Evolutionary conservation across 805 yeast genomes (phyloP).

Genomic region (Zygosaccharomyces bisporus): DNA sequence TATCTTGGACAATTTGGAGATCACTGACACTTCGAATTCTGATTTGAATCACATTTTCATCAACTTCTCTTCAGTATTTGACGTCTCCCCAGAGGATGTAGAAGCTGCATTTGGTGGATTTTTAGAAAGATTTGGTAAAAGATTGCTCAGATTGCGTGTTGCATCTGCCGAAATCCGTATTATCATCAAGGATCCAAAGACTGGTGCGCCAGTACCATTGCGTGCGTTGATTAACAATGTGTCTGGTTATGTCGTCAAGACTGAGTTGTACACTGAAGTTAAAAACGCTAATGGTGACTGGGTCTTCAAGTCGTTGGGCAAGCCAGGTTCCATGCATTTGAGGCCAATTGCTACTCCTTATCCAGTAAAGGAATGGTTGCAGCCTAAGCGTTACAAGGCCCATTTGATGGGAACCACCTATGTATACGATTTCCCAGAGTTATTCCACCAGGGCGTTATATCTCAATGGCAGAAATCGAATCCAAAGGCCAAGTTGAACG

Average conservation of each 20-base stretch:
- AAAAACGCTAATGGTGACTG: conserved; percentile 91
- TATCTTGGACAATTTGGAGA: conserved; percentile 90
- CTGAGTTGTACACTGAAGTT: conserved; percentile 91
- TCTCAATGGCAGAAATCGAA: conserved; percentile 77
- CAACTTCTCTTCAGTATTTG: conserved; percentile 93
- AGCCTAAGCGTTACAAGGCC: conserved; percentile 98
- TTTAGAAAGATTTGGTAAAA: conserved; percentile 94
- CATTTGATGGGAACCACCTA: conserved; percentile 98
- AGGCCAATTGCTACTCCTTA: conserved; percentile 94
- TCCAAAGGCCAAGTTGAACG: conserved; percentile 46
- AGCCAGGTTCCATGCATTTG: conserved; percentile 96
- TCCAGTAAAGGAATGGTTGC: conserved; percentile 96
- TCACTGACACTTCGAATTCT: conserved; percentile 89
- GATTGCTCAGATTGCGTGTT: conserved; percentile 93
- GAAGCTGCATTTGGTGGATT: conserved; percentile 97
- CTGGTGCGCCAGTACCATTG: conserved; percentile 90
- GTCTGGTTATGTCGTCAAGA: conserved; percentile 94
- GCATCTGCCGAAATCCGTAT: conserved; percentile 97
- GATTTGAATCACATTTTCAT: conserved; percentile 96
- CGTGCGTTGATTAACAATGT: conserved; percentile 96
- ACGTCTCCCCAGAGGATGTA: conserved; percentile 90
- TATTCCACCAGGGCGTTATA: conserved; percentile 87
- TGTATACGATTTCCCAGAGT: conserved; percentile 97
- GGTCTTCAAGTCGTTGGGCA: conserved; percentile 93
- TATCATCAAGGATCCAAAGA: conserved; percentile 82